Base-by-base conservation (phyloP, 805 yeast genomes). In the Sugiyamaella americana region DNA sequence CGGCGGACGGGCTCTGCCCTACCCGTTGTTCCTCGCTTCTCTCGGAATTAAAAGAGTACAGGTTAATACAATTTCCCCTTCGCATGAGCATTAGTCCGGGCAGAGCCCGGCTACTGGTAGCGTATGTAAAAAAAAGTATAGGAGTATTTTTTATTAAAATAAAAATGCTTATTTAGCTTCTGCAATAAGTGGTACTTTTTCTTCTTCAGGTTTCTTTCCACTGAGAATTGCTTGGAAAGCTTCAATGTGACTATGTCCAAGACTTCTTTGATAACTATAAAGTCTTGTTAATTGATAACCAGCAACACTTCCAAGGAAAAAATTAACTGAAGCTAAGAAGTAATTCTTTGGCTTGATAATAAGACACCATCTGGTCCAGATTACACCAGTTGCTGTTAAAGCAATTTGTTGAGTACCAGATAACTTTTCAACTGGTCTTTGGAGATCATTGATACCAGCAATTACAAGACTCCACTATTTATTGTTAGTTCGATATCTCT, bases 281-380 rank as follows among this genome's bases (percentile, higher is more conserved):
- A 91, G 77, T 69, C 98, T 79, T 39, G 68, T 59, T 34, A 93
- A 67, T 72, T 91, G 98, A 64, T 73, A 79, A 24, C 91, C 85
- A 2, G 98, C 96, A 41, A 94, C 95, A 26, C 82, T 70, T 21
- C 95, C 96, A 46, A 91, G 71, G 75, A 93, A 91, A 73, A 88
- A 87, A 69, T 91, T 91, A 47, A 91, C 98, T 23, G 91, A 79
- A 3, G 98, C 98, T 55, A 93, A 74, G 51, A 93, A 70, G 57
- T 75, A 74, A 68, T 91, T 91, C 69, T 84, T 82, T 37, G 98
- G 98, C 54, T 72, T 79, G 62, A 91, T 91, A 53, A 89, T 93
- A 68, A 89, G 78, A 13, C 96, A 88, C 98, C 98, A 91, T 66
- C 98, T 80, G 30, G 98, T 91, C 98, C 98, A 91, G 58, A 91